These are phyloP conservation scores for Clarireedia hainanense DNA, from an alignment of 2,329 filamentous ascomycete genomes.

Conservation along the genomic window DNA sequence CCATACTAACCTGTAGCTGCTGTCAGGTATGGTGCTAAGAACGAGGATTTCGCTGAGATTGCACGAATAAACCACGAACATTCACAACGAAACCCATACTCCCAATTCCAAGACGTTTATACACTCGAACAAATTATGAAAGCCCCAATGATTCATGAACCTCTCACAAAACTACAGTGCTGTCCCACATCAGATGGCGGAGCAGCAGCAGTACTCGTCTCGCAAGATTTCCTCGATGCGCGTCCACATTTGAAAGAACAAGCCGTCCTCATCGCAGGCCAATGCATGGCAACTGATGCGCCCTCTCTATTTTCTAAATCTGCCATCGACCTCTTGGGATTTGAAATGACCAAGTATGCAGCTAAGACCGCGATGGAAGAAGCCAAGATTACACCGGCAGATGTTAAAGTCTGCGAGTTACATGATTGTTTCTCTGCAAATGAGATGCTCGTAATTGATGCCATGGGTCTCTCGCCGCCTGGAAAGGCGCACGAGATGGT, in stretches of 20 bases:
- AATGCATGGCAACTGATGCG: conserved; percentile 78
- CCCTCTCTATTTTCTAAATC: conserved; percentile 70
- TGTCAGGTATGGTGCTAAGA: conserved; percentile 52
- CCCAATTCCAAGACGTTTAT: conserved; percentile 94
- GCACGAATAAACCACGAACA: conserved; percentile 88
- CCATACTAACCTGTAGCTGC: neutral
- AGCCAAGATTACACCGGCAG: conserved; percentile 58
- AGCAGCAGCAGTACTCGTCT: conserved; percentile 82
- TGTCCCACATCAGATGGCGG: conserved; percentile 93
- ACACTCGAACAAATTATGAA: conserved; percentile 73
- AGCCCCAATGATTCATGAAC: conserved; percentile 70
- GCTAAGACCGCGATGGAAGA: conserved; percentile 63
- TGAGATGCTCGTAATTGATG: conserved; percentile 85
- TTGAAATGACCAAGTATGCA: conserved; percentile 72
- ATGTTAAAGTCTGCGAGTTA: conserved; percentile 80
- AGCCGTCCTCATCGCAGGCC: conserved; percentile 84
- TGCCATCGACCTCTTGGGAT: conserved; percentile 84
- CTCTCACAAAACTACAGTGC: conserved; percentile 96
- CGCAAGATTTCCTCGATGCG: conserved; percentile 78
- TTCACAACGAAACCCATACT: conserved; percentile 88
- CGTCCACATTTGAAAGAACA: conserved; percentile 74
- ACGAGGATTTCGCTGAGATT: conserved; percentile 90
- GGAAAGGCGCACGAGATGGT: conserved; percentile 93
- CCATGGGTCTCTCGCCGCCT: conserved; percentile 66
- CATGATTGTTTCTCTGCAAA: conserved; percentile 98